Conservation (phyloP, 345 rosid species). For the Carallia pectinifolia region DNA sequence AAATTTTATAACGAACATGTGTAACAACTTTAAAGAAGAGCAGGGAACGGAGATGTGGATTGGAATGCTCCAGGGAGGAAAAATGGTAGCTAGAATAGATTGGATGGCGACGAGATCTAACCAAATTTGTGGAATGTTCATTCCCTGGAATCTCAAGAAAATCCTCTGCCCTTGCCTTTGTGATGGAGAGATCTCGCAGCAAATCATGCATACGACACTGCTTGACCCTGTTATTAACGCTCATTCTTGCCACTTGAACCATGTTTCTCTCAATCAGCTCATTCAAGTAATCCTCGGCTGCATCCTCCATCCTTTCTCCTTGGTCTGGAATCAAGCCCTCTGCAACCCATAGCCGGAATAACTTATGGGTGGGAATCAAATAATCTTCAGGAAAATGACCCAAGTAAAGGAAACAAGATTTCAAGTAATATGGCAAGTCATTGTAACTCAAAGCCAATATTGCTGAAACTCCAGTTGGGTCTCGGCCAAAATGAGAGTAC, state of each 20-base stretch:
- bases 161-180: conserved; percentile 21
- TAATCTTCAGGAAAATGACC: conserved; percentile 32
- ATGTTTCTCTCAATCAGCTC: conserved; percentile 29
- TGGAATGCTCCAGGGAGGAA: too few relatives aligned
- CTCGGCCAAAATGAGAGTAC: conserved; percentile 19
- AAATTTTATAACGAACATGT: too few relatives aligned
- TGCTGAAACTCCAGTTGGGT: conserved; percentile 23
- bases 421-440: conserved; percentile 30
- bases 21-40: too few relatives aligned
- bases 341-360: conserved; percentile 27
- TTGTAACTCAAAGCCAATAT: conserved; percentile 31
- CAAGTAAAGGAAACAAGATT: conserved; percentile 29
- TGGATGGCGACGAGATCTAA: too few relatives aligned
- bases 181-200: conserved; percentile 22
- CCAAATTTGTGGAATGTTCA: background rate
- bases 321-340: conserved; percentile 24
- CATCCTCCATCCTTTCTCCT: conserved; percentile 28
- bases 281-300: conserved; percentile 29
- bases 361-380: conserved; percentile 15
- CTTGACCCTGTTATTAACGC: conserved; percentile 17
- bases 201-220: conserved; percentile 25
- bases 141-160: conserved; percentile 20
- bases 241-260: conserved; percentile 28
- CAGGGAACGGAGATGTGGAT: too few relatives aligned
- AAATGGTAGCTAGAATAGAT: too few relatives aligned